Conservation (phyloP, 73 alveolate genomes). For the Paramecium tetraurelia region DNA sequence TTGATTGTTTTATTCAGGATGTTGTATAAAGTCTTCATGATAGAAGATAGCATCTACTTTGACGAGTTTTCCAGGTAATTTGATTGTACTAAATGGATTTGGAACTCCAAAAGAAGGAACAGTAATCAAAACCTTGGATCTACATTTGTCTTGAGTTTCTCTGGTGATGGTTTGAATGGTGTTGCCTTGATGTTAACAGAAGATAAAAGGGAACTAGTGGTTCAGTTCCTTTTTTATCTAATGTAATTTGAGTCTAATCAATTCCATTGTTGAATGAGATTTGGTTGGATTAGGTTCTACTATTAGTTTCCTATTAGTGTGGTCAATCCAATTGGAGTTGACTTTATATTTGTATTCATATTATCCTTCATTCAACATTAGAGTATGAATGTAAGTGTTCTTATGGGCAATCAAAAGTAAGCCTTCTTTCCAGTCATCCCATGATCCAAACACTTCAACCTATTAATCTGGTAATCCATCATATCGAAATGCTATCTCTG, state of each 20-base stretch:
- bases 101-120: background rate
- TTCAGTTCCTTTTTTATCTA: constrained; percentile 8
- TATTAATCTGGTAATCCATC: constrained; percentile 35
- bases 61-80: background rate
- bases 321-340: constrained; percentile 73
- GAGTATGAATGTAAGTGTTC: background rate
- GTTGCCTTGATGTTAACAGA: background rate
- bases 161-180: constrained; percentile 37
- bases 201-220: constrained; percentile 45
- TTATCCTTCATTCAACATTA: background rate
- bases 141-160: background rate
- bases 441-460: constrained; percentile 74
- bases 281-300: constrained; percentile 73
- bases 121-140: background rate
- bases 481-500: background rate
- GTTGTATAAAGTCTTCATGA: background rate
- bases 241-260: background rate
- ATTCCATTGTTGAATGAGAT: background rate
- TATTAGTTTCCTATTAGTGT: constrained; percentile 25
- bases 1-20: background rate
- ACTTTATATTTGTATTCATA: constrained; percentile 80
- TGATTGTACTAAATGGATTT: background rate
- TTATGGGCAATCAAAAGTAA: background rate
- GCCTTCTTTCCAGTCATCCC: constrained; percentile 83
- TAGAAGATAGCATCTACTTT: constrained; percentile 15